These are phyloP conservation scores for Passiflora organensis DNA, from an alignment of 345 rosid genomes.

Conservation along the genomic window DNA sequence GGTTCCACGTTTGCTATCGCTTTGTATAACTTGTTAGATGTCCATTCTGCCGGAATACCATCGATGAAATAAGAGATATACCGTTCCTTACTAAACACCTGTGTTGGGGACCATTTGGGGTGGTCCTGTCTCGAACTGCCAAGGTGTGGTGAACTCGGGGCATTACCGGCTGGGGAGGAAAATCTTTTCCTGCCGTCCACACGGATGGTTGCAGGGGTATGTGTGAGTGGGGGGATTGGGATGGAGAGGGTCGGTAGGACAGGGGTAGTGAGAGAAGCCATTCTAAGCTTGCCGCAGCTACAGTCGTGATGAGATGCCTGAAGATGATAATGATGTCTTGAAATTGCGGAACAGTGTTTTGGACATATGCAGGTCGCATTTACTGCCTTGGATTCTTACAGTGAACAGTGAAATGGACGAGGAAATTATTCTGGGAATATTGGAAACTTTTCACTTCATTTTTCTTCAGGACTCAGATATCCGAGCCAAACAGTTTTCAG, in stretches of 20 bases:
- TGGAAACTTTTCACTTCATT: constrained; percentile 63
- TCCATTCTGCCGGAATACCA: too few species aligned
- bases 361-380: constrained; percentile 47
- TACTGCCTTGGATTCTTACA: constrained; percentile 67
- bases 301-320: constrained; percentile 30
- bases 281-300: constrained; percentile 52
- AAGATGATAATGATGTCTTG: constrained; percentile 21
- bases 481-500: constrained; percentile 48
- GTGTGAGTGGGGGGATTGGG: too few species aligned
- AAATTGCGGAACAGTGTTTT: constrained; percentile 43
- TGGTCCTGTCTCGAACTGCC: too few species aligned
- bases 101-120: too few species aligned
- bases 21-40: too few species aligned
- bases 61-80: too few species aligned
- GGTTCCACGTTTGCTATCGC: too few species aligned
- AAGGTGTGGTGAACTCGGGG: too few species aligned
- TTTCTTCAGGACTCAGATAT: constrained; percentile 46
- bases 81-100: too few species aligned
- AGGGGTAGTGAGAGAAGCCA: constrained; percentile 44
- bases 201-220: constrained; percentile 51
- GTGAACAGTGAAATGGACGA: constrained; percentile 51
- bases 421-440: constrained; percentile 57
- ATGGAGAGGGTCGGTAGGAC: too few species aligned
- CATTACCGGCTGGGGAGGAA: too few species aligned
- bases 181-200: too few species aligned